phyloP scores from a whole-genome alignment of 768 basidiomycete genomes.

The Hirschioporus abietinus region DNA sequence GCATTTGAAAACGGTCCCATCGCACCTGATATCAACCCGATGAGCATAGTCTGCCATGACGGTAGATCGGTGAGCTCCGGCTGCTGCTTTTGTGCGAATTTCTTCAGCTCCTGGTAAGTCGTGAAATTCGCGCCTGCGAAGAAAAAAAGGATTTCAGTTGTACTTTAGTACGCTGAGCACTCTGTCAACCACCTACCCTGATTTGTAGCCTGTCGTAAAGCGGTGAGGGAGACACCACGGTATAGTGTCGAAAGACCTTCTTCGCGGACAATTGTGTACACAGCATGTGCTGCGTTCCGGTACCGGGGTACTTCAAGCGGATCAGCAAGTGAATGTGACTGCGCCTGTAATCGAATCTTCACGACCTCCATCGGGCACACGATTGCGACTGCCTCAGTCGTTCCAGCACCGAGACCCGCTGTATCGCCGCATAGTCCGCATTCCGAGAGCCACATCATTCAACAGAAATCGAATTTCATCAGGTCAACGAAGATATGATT shows the following conservation, averaged over 20 bases:
- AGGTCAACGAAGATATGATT: neutral
- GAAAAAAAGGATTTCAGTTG: slow-evolving; percentile 3
- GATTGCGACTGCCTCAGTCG: slow-evolving; percentile 90
- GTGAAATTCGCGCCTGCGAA: slow-evolving; percentile 89
- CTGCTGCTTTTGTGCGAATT: slow-evolving; percentile 68
- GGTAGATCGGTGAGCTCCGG: slow-evolving; percentile 78
- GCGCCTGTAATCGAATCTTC: slow-evolving; percentile 96
- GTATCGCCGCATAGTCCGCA: slow-evolving; percentile 8
- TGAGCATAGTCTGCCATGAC: slow-evolving; percentile 92
- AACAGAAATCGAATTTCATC: neutral
- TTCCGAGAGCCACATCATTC: neutral
- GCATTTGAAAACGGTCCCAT: slow-evolving; percentile 99
- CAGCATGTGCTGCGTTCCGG: slow-evolving; percentile 94
- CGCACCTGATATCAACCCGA: slow-evolving; percentile 93
- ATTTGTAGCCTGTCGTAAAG: slow-evolving; percentile 94
- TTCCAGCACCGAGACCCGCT: slow-evolving; percentile 94
- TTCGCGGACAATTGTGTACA: slow-evolving; percentile 89
- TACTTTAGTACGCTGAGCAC: slow-evolving; percentile 3
- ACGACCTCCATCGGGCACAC: slow-evolving; percentile 99
- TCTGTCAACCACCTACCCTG: slow-evolving; percentile 54
- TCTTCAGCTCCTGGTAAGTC: slow-evolving; percentile 95
- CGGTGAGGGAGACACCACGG: slow-evolving; percentile 90
- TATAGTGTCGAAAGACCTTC: slow-evolving; percentile 85
- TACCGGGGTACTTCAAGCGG: slow-evolving; percentile 92
- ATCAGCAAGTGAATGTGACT: slow-evolving; percentile 94